phyloP scores from a whole-genome alignment of 1,284 basidiomycete species.

The Rhodotorula sp. region DNA sequence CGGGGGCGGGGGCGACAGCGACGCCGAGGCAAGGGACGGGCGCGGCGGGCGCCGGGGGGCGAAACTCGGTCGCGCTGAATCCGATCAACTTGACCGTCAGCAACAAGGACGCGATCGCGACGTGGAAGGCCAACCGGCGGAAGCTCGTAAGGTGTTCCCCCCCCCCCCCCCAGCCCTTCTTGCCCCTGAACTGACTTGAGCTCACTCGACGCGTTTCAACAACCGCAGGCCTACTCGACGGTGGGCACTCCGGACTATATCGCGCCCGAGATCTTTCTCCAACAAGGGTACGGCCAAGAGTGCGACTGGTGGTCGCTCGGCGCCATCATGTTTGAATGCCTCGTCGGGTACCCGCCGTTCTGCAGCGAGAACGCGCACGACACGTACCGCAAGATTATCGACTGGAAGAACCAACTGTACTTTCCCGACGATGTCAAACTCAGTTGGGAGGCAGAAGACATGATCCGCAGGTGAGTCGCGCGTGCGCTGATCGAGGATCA shows the following conservation, averaged over 20 bases:
- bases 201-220: neutral
- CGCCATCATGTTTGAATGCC: slow-evolving; percentile 98
- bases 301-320: slow-evolving; percentile 54
- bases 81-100: slow-evolving; percentile 94
- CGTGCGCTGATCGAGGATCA: neutral
- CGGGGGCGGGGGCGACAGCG: neutral
- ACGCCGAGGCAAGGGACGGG: neutral
- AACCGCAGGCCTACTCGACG: slow-evolving; percentile 85
- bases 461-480: slow-evolving; percentile 67
- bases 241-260: slow-evolving; percentile 99
- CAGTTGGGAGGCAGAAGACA: slow-evolving; percentile 85
- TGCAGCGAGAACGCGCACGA: slow-evolving; percentile 82
- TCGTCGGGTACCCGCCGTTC: slow-evolving; percentile 62
- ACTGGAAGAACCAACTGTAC: slow-evolving; percentile 84
- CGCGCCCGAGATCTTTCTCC: slow-evolving; percentile 95
- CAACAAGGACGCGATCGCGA: slow-evolving; percentile 87
- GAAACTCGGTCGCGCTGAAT: slow-evolving; percentile 94
- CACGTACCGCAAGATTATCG: slow-evolving; percentile 97
- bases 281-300: slow-evolving; percentile 97
- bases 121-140: slow-evolving; percentile 97
- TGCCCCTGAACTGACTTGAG: neutral
- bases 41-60: slow-evolving; percentile 39
- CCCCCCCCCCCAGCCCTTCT: no score
- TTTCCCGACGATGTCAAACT: slow-evolving; percentile 98
- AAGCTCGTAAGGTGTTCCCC: slow-evolving; percentile 66